These are phyloP conservation scores for Paraphysoderma sedebokerense DNA, from an alignment of 371 early-diverging fungal species.

Conservation along the genomic window DNA sequence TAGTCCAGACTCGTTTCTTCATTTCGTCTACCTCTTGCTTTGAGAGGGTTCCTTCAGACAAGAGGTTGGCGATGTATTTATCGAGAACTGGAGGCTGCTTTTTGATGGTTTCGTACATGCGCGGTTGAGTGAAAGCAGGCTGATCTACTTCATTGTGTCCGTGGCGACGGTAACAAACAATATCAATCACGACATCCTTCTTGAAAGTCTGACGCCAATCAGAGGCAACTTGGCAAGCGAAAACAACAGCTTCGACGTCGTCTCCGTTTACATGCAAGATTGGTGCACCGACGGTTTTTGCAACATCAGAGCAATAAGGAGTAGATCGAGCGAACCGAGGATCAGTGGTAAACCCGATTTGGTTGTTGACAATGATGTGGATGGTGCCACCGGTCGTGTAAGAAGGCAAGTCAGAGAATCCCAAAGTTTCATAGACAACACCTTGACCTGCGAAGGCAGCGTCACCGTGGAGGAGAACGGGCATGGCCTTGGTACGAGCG, in stretches of 20 bases:
- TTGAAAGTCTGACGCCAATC: slow-evolving; percentile 92
- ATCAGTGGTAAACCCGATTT: slow-evolving; percentile 96
- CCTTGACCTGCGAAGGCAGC: slow-evolving; percentile 96
- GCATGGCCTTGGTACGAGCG: slow-evolving; percentile 62
- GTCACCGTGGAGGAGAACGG: slow-evolving; percentile 91
- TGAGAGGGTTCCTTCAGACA: slow-evolving; percentile 67
- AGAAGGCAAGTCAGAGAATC: slow-evolving; percentile 80
- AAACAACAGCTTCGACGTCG: slow-evolving; percentile 90
- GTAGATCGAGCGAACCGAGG: slow-evolving; percentile 88
- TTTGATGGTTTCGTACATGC: slow-evolving; percentile 83
- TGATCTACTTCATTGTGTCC: slow-evolving; percentile 98
- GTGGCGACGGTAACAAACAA: slow-evolving; percentile 90
- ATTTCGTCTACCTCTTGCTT: slow-evolving; percentile 59
- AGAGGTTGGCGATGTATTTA: slow-evolving; percentile 61
- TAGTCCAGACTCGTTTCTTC: slow-evolving; percentile 76
- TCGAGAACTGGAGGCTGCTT: slow-evolving; percentile 66
- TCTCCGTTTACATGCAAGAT: slow-evolving; percentile 96
- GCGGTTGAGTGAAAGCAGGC: slow-evolving; percentile 94
- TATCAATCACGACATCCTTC: slow-evolving; percentile 88
- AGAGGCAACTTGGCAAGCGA: slow-evolving; percentile 78
- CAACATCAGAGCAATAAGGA: slow-evolving; percentile 92
- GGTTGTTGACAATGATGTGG: slow-evolving; percentile 96
- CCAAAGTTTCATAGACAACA: slow-evolving; percentile 90
- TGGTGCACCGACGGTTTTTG: slow-evolving; percentile 87
- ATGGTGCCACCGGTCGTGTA: slow-evolving; percentile 93